Evolutionary conservation across 495 filamentous ascomycete genomes (phyloP).

Genomic region (Penicillium robsamsonii): DNA sequence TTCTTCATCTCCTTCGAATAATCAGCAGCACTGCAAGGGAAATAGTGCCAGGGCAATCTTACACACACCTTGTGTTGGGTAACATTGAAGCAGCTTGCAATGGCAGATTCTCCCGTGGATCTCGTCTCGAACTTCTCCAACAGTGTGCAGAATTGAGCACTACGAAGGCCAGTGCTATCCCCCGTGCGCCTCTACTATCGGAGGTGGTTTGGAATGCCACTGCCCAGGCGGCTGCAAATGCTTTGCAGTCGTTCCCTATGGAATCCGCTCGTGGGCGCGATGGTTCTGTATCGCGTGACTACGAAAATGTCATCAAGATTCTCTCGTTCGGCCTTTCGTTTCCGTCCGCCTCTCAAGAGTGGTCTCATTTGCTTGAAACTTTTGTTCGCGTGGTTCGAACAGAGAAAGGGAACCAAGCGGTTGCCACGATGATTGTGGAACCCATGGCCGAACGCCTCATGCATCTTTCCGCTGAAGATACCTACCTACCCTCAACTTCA

Average conservation of each 20-base stretch:
- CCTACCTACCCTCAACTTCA: conserved; percentile 32
- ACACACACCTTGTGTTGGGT: conserved; percentile 32
- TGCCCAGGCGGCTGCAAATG: conserved; percentile 33
- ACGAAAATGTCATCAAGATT: conserved; percentile 65
- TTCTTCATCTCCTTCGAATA: conserved; percentile 42
- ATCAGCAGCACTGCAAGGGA: conserved; percentile 25
- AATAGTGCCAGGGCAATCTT: conserved; percentile 28
- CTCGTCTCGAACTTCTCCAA: conserved; percentile 45
- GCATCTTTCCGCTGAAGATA: conserved; percentile 16
- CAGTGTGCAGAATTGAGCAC: conserved; percentile 37
- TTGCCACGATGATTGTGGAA: conserved; percentile 63
- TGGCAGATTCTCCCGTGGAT: conserved; percentile 47
- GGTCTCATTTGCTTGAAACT: conserved; percentile 59
- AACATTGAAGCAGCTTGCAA: conserved; percentile 49
- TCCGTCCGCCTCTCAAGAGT: conserved; percentile 44
- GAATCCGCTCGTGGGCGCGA: conserved; percentile 46
- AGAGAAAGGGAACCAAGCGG: conserved; percentile 64
- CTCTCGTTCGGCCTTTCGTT: conserved; percentile 61
- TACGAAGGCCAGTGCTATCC: conserved; percentile 7
- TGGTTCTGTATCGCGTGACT: conserved; percentile 53
- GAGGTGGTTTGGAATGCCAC: conserved; percentile 38
- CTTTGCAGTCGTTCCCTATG: conserved; percentile 37
- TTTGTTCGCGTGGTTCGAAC: conserved; percentile 56
- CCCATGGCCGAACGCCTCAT: conserved; percentile 59
- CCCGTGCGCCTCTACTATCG: conserved; percentile 13